Evolutionary conservation across 768 basidiomycete species (phyloP), one percentile per base, ranked within the genome.

Genomic region (Dioszegia aurantiaca): DNA sequence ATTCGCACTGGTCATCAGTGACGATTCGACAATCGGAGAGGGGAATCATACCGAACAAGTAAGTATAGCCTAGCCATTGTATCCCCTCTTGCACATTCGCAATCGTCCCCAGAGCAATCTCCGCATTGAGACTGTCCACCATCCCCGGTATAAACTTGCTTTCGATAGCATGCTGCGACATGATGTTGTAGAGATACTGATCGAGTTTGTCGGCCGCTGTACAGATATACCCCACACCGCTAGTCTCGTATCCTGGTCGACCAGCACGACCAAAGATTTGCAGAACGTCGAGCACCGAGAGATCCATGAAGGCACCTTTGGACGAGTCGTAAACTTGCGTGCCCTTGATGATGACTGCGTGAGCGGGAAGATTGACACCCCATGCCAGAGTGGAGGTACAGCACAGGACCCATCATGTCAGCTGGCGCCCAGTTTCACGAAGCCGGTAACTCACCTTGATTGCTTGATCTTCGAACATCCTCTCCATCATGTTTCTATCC

Each of bases 341-440:
- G 9, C 95, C 95, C 77, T 99, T 99, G 80, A 95, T 97, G 63
- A 95, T 78, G 54, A 95, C 93, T 56, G 95, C 95, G 78, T 98
- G 94, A 17, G 95, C 95, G 31, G 95, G 95, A 62, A 99, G 80
- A 77, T 99, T 99, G 65, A 99, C 95, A 78, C 95, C 95, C 95
- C 95, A 99, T 4, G 95, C 95, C 41, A 99, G 81, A 2, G 95
- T 99, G 4, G 95, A 90, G 1, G 95, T 99, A 80, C 95, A 99
- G 77, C 90, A 95, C 17, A 99, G 80, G 49, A 99, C 93, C 93
- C 95, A 67, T 23, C 17, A 33, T 23, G 17, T 33, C 45, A 51
- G 53, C 37, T 49, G 26, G 33, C 6, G 14, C 33, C 33, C 26
- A 14, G 54, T 45, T 23, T 19, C 21, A 24, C n/a, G 12, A 55